Evolutionary conservation across 805 yeast genomes (phyloP).

Genomic region (Cyberlindnera samutprakarnensis): DNA sequence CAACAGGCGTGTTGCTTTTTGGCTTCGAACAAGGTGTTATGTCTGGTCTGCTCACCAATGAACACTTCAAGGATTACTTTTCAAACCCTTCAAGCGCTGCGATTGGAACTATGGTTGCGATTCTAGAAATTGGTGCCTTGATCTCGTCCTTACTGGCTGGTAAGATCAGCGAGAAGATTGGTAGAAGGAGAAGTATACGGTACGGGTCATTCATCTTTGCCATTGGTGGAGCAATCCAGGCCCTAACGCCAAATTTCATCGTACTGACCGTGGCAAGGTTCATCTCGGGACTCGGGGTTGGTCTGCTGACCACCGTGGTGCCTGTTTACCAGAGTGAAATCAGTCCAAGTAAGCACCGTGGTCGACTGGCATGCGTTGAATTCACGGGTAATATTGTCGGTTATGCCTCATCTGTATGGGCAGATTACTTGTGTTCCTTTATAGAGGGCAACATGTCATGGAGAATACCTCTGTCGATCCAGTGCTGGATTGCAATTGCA

Average conservation of each 20-base stretch:
- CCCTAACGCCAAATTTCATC: conserved; percentile 46
- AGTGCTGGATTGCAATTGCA: conserved; percentile 63
- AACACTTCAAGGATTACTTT: conserved; percentile 62
- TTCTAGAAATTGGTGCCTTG: conserved; percentile 83
- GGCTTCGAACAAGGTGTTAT: conserved; percentile 90
- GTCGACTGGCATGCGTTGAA: conserved; percentile 78
- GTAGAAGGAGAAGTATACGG: conserved; percentile 72
- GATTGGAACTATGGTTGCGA: conserved; percentile 83
- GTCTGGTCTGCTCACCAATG: conserved; percentile 67
- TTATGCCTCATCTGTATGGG: conserved; percentile 80
- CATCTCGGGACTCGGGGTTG: conserved; percentile 82
- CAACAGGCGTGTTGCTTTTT: conserved; percentile 42
- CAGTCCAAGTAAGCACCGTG: conserved; percentile 81
- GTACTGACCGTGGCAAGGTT: conserved; percentile 68
- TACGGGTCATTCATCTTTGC: conserved; percentile 74
- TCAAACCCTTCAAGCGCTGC: conserved; percentile 64
- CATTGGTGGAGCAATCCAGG: conserved; percentile 71
- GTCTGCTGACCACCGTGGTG: conserved; percentile 73
- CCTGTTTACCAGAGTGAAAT: conserved; percentile 88
- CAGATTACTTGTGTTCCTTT: conserved; percentile 69
- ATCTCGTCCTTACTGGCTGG: conserved; percentile 76
- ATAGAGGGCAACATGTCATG: conserved; percentile 57
- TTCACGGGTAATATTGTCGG: conserved; percentile 84
- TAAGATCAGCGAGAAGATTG: conserved; percentile 66
- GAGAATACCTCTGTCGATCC: conserved; percentile 74